These are phyloP conservation scores for Rhizophagus clarus DNA, from an alignment of 192 early-diverging fungal genomes.

Conservation along the genomic window DNA sequence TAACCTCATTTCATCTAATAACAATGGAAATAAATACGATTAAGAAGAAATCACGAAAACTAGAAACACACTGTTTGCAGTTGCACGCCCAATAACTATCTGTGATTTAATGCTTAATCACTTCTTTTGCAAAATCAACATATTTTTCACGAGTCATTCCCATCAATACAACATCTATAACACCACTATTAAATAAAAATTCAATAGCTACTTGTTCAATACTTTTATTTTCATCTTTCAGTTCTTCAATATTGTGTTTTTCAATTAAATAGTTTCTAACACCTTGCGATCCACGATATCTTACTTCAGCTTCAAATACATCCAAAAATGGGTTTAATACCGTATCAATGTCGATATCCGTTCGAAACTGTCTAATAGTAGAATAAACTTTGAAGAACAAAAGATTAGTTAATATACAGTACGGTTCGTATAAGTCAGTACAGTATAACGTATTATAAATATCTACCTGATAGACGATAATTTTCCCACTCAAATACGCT, in stretches of 20 bases:
- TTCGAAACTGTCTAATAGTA: background rate
- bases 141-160: constrained; percentile 41
- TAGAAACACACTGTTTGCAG: too few species aligned
- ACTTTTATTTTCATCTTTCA: constrained; percentile 23
- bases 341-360: background rate
- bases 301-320: constrained; percentile 40
- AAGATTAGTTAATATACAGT: background rate
- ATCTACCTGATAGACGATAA: background rate
- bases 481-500: constrained; percentile 20
- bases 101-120: background rate
- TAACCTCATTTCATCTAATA: too few species aligned
- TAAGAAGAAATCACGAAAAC: too few species aligned
- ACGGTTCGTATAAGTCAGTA: too few species aligned
- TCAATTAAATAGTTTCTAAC: constrained; percentile 36
- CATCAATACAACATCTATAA: constrained; percentile 38
- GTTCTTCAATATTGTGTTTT: constrained; percentile 12
- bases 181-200: constrained; percentile 36
- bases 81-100: too few species aligned
- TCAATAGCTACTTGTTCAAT: constrained; percentile 42
- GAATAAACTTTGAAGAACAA: background rate
- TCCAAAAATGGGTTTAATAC: constrained; percentile 30
- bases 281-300: constrained; percentile 33
- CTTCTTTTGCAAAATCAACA: constrained; percentile 40
- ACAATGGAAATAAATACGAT: too few species aligned
- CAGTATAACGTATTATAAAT: too few species aligned